A percentile compares a stretch with the other conserved stretches of the same genome.
These are phyloP conservation scores for Penicillium capsulatum DNA, from an alignment of 2,329 filamentous ascomycete genomes.

Conservation along the genomic window DNA sequence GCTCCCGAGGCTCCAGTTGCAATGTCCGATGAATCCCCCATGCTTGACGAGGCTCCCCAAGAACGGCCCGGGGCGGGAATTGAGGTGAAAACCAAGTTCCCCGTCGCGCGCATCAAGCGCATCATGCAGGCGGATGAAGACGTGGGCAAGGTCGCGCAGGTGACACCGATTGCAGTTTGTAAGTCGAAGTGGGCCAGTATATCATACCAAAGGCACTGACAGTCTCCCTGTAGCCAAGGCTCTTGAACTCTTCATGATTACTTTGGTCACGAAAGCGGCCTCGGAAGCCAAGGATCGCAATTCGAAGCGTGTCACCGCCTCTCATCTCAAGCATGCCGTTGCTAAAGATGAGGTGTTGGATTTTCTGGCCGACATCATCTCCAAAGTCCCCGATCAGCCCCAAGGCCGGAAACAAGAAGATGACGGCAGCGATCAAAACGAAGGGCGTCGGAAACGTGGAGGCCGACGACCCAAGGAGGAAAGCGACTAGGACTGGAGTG, in stretches of 20 bases:
- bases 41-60: conserved; percentile 19
- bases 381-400: conserved; percentile 69
- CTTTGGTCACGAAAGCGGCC: conserved; percentile 82
- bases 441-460: conserved; percentile 46
- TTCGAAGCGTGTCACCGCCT: conserved; percentile 82
- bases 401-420: conserved; percentile 42
- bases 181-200: conserved; percentile 31
- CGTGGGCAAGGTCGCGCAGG: conserved; percentile 95
- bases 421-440: conserved; percentile 45
- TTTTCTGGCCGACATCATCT: conserved; percentile 85
- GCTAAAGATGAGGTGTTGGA: conserved; percentile 88
- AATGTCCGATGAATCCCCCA: conserved; percentile 20
- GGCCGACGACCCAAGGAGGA: conserved; percentile 41
- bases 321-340: conserved; percentile 88
- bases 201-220: not conserved
- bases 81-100: conserved; percentile 89
- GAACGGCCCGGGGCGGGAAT: conserved; percentile 51
- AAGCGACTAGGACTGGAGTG: conserved; percentile 26
- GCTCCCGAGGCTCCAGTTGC: conserved; percentile 18
- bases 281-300: conserved; percentile 75
- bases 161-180: conserved; percentile 89
- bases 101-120: conserved; percentile 93
- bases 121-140: conserved; percentile 99
- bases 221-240: conserved; percentile 92
- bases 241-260: conserved; percentile 96